Evolutionary conservation across 129 eudicot species (phyloP).

Genomic region (Logfia minima): DNA sequence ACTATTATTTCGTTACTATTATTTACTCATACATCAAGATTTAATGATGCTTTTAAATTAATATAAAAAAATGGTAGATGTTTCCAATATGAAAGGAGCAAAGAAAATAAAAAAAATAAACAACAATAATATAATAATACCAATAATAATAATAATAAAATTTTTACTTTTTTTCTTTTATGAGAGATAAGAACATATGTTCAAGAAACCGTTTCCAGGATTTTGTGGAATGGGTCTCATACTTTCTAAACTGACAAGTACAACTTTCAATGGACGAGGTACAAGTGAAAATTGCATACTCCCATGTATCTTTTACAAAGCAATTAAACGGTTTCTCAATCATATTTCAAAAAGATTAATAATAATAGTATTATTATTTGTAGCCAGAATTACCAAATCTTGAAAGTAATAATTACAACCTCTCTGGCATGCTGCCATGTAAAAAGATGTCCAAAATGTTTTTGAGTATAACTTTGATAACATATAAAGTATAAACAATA

Average conservation of each 20-base stretch:
- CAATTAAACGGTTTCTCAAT: background rate
- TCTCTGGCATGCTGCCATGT: no score
- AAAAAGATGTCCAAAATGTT: background rate
- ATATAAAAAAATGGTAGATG: no score
- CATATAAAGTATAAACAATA: background rate
- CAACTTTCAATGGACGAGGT: background rate
- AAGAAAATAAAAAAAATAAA: no score
- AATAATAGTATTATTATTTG: background rate
- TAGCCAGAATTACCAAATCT: background rate
- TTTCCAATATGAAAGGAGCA: no score
- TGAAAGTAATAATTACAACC: background rate
- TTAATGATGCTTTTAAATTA: background rate
- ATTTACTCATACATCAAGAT: no score
- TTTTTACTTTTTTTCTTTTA: no score
- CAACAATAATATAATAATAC: no score
- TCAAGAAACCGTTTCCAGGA: background rate
- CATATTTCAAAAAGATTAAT: no score
- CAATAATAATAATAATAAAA: no score
- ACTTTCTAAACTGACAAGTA: constrained; percentile 8
- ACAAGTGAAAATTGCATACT: constrained; percentile 1
- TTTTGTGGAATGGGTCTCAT: background rate
- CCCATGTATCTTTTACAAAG: background rate
- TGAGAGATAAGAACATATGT: background rate
- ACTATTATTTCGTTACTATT: no score
- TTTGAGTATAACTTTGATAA: background rate